Base-by-base conservation (phyloP, 1,284 basidiomycete genomes). In the Pyrrhoderma lamaoense region DNA sequence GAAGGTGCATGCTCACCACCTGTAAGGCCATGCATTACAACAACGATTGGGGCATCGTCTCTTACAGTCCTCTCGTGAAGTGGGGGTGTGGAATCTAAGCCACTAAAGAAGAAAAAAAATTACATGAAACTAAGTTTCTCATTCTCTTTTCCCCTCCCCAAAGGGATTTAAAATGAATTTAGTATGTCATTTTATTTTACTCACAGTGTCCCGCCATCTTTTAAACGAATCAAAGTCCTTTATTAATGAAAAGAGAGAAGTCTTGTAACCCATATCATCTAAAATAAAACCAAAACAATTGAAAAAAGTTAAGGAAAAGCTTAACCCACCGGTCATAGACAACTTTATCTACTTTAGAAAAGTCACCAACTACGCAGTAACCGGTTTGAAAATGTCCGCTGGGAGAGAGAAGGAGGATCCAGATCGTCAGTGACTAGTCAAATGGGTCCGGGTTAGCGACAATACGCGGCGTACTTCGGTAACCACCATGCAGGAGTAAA, bases 11-110 rank as follows among this genome's bases (percentile, higher is more conserved):
- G 38, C 66, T 52, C 59, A 82, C 86, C 92, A 63, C 93, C 93
- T 5, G 90, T 91, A 43, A 95, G 70, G 16, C 92, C 93, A 61
- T 96, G 93, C 56, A 85, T 71, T 8, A 93, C 84, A 9, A 93
- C 80, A 46, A 97, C 71, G 39, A 94, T 83, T 2, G 93, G 92
- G 1, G 85, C 77, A 54, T 85, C 77, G 19, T 80, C 73, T 23
- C 70, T 66, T 8, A 87, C 62, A 11, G 70, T 64, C 19, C 70
- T 67, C 52, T 78, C 72, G 57, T 79, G 76, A 16, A 76, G 59
- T 39, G 70, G 83, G 51, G 65, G 89, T 65, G 72, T 69, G 47
- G 86, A 83, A 64, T 91, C 88, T 44, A 91, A 67, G 46, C 83
- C 86, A 53, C 85, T 88, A 51, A 23, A 47, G 27, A 31, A 31